Evolutionary conservation across 2,329 filamentous ascomycete genomes (phyloP), one percentile per base, ranked within the genome.

Genomic region (Diaporthe sp.): DNA sequence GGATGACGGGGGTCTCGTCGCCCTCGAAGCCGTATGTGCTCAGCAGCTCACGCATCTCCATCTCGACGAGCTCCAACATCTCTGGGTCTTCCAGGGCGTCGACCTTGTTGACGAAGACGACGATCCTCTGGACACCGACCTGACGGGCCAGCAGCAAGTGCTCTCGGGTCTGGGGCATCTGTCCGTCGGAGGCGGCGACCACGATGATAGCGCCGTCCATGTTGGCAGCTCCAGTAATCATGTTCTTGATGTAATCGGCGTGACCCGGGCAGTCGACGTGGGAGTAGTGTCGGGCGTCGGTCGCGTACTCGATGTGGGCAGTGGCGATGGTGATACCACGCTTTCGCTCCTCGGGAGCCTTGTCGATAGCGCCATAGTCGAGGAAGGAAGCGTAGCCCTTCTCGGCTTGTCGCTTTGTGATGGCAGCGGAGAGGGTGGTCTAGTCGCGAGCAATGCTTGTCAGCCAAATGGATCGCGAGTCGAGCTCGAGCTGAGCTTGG

Each of bases 231-330:
- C 97, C 97, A 79, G 97, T 99, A 86, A 99, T 99, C 97, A 99
- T 99, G 93, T 99, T 99, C 92, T 99, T 99, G 90, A 99, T 98
- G 91, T 99, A 99, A 95, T 99, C 97, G 87, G 97, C 97, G 93
- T 99, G 97, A 87, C 97, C 97, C 75, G 97, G 97, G 87, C 97
- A 99, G 91, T 99, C 97, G 89, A 99, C 97, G 91, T 99, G 97
- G 81, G 97, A 97, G 88, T 99, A 99, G 89, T 99, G 97, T 83
- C 97, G 93, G 83, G 89, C 90, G 0, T 98, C 94, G 84, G 97
- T 99, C 80, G 94, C 88, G 90, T 98, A 99, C 89, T 99, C 97
- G 88, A 99, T 97, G 88, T 99, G 97, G 79, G 97, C 95, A 72
- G 97, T 97, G 75, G 97, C 96, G 84, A 99, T 99, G 84, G 97